A percentile compares a stretch with the other conserved stretches of the same genome.
Conservation (phyloP, 176 grass and related monocot genomes). For the Oryza longistaminata region DNA sequence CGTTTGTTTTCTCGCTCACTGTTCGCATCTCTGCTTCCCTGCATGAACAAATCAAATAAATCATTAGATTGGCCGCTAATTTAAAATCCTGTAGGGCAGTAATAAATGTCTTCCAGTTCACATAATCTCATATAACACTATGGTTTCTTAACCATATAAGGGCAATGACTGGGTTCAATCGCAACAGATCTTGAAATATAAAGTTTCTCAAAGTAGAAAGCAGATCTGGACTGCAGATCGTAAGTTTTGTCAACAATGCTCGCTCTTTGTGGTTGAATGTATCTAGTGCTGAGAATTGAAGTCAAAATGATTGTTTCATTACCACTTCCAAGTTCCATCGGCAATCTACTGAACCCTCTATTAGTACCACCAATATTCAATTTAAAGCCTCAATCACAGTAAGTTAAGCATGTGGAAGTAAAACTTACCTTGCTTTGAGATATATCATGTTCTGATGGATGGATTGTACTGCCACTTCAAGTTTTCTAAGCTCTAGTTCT, state of each 20-base stretch:
- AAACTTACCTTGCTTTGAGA: conserved; percentile 69
- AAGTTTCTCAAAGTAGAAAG: not conserved
- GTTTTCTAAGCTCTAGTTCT: conserved; percentile 74
- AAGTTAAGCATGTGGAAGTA: not conserved
- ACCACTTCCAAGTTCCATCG: not conserved
- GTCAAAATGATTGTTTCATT: not conserved
- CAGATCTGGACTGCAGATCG: not conserved
- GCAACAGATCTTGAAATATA: not conserved
- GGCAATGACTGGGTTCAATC: not conserved
- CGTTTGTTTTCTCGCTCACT: conserved; percentile 84
- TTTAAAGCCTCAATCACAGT: not conserved
- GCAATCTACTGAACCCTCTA: not conserved
- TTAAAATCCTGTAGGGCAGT: not conserved
- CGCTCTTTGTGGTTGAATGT: not conserved
- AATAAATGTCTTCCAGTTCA: not conserved
- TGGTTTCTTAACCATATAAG: not conserved
- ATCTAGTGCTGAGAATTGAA: not conserved
- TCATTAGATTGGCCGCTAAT: not conserved
- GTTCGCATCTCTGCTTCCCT: conserved; percentile 83
- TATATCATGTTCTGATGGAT: conserved; percentile 83
- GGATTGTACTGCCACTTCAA: conserved; percentile 69
- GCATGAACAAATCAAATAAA: conserved; percentile 37
- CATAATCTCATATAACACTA: not conserved
- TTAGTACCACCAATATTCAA: not conserved
- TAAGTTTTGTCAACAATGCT: not conserved